These are phyloP conservation scores for Diaporthe amygdali DNA, from an alignment of 2,329 filamentous ascomycete species.

Conservation along the genomic window DNA sequence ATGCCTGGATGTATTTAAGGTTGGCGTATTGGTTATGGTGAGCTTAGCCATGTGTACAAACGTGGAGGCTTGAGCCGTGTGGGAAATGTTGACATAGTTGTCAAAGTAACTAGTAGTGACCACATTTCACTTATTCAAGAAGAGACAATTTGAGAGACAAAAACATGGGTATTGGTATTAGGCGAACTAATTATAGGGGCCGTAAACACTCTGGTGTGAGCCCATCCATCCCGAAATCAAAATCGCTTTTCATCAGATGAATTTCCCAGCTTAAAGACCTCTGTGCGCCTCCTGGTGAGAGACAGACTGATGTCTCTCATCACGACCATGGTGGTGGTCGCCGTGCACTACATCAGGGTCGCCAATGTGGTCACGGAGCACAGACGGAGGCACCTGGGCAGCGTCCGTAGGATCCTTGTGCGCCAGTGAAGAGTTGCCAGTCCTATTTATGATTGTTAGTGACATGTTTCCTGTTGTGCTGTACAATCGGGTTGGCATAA, in stretches of 20 bases:
- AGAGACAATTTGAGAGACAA: too few relatives aligned
- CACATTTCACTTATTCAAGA: too few relatives aligned
- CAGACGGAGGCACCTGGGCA: slow-evolving; percentile 62
- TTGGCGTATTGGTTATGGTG: too few relatives aligned
- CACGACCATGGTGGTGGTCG: slow-evolving; percentile 47
- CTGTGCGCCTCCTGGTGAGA: slow-evolving; percentile 54
- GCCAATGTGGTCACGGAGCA: slow-evolving; percentile 53
- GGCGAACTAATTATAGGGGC: neutral
- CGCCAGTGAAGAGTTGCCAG: neutral
- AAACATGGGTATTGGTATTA: slow-evolving; percentile 7
- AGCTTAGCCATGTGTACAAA: too few relatives aligned
- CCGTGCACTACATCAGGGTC: slow-evolving; percentile 50
- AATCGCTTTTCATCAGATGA: neutral
- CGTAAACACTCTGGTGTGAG: neutral
- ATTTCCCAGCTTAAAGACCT: slow-evolving; percentile 47
- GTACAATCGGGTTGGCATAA: slow-evolving; percentile 32
- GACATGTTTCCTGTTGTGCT: neutral
- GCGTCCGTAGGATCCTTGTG: slow-evolving; percentile 58
- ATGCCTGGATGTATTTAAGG: too few relatives aligned
- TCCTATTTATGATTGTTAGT: neutral
- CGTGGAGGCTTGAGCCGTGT: too few relatives aligned
- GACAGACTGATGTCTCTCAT: slow-evolving; percentile 49
- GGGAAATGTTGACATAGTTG: too few relatives aligned
- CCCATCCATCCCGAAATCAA: neutral
- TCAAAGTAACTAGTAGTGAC: too few relatives aligned